Conservation (phyloP, 2,329 filamentous ascomycete species). For the Furcasterigmium sp. region DNA sequence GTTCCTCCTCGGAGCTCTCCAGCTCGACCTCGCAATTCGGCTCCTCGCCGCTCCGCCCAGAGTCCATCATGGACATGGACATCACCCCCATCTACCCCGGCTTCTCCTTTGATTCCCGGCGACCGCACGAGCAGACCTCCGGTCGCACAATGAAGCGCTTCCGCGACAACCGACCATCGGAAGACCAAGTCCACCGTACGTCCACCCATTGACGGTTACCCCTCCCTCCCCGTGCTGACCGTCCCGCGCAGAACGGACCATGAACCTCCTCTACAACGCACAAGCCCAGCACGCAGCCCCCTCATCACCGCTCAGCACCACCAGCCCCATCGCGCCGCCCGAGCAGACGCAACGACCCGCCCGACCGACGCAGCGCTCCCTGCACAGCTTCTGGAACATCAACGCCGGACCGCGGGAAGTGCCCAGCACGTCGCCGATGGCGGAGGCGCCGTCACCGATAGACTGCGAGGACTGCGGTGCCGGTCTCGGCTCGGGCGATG, state of each 20-base stretch:
- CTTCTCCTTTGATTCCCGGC: conserved; percentile 17
- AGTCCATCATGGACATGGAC: conserved; percentile 26
- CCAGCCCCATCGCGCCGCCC: conserved; percentile 10
- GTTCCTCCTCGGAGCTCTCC: conserved; percentile 53
- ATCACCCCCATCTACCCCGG: conserved; percentile 21
- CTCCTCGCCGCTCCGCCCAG: conserved; percentile 28
- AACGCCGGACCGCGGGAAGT: conserved; percentile 25
- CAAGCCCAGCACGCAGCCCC: conserved; percentile 30
- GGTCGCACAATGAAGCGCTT: conserved; percentile 58
- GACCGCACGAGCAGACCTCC: conserved; percentile 37
- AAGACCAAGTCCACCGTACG: conserved; percentile 50
- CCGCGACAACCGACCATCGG: conserved; percentile 53
- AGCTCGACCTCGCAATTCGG: conserved; percentile 36
- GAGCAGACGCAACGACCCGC: conserved; percentile 7
- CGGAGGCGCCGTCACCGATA: conserved; percentile 14
- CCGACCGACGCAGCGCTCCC: conserved; percentile 37
- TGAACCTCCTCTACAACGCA: conserved; percentile 53
- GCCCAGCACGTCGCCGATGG: conserved; percentile 15
- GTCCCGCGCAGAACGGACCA: conserved; percentile 52
- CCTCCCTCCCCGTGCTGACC: conserved; percentile 54
- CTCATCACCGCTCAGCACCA: conserved; percentile 4
- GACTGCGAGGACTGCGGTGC: conserved; percentile 52
- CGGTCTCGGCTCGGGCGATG: conserved; percentile 12
- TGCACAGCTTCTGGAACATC: conserved; percentile 60
- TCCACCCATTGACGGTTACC: no score